phyloP scores from a whole-genome alignment of 345 rosid genomes.

The Conringia planisiliqua region DNA sequence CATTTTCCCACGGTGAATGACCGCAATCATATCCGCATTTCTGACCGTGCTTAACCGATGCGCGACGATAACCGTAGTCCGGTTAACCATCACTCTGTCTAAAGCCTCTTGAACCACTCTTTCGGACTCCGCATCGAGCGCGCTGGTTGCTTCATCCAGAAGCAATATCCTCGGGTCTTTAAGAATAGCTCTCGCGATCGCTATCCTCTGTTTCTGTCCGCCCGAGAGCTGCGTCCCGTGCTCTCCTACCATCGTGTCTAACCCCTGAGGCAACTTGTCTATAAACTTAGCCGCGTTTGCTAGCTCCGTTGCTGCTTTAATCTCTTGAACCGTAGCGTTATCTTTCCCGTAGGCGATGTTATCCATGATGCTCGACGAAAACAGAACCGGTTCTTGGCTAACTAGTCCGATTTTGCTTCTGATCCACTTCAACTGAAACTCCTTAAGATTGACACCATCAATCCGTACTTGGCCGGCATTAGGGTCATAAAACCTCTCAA shows the following conservation, averaged over 20 bases:
- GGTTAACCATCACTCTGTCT: constrained; percentile 69
- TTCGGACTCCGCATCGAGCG: constrained; percentile 86
- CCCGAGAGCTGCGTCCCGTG: constrained; percentile 93
- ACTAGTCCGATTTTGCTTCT: constrained; percentile 73
- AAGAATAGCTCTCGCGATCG: constrained; percentile 84
- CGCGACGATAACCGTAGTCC: constrained; percentile 79
- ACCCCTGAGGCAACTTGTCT: constrained; percentile 76
- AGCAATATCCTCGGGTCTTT: constrained; percentile 74
- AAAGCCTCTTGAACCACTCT: constrained; percentile 83
- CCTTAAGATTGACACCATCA: constrained; percentile 63
- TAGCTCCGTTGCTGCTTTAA: constrained; percentile 59
- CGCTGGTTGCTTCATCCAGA: constrained; percentile 88
- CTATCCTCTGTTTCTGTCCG: constrained; percentile 94
- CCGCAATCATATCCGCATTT: constrained; percentile 72
- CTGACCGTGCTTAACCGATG: constrained; percentile 79
- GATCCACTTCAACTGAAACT: constrained; percentile 74
- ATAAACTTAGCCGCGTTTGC: constrained; percentile 81
- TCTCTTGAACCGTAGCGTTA: constrained; percentile 66
- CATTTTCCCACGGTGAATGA: constrained; percentile 70
- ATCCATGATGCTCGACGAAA: constrained; percentile 61
- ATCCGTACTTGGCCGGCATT: constrained; percentile 60
- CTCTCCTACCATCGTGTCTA: constrained; percentile 90
- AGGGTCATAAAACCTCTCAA: constrained; percentile 84
- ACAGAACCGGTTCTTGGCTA: constrained; percentile 83
- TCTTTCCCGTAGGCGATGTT: constrained; percentile 78